Percentiles rank a stretch among this genome's conserved stretches.
phyloP scores from a whole-genome alignment of 2,329 filamentous ascomycete genomes.

The Microthyrium microscopicum region DNA sequence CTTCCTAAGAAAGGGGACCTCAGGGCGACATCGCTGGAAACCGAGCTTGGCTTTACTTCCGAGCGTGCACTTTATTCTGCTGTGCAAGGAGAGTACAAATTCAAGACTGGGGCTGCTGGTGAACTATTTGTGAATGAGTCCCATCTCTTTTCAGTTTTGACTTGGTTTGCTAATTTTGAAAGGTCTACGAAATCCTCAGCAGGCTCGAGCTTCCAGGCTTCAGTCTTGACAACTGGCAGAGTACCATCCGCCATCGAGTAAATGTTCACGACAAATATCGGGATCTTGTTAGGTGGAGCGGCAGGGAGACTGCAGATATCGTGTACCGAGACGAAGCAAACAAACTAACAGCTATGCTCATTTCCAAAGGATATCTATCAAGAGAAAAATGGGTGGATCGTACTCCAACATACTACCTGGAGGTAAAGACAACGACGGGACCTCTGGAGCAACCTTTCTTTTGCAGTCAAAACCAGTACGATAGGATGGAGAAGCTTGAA shows the following conservation, averaged over 20 bases:
- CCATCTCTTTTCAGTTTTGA: conserved; percentile 10
- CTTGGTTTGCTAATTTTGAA: neutral
- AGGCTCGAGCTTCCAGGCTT: conserved; percentile 21
- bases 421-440: conserved; percentile 33
- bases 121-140: conserved; percentile 14
- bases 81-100: neutral
- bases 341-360: conserved; percentile 19
- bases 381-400: conserved; percentile 13
- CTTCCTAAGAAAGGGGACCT: too few species aligned
- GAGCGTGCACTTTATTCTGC: conserved; percentile 5
- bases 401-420: conserved; percentile 28
- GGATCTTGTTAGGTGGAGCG: conserved; percentile 23
- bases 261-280: conserved; percentile 24
- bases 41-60: conserved; percentile 29
- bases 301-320: conserved; percentile 31
- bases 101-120: conserved; percentile 13
- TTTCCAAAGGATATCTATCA: conserved; percentile 19
- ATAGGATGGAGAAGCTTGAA: conserved; percentile 10
- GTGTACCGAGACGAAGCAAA: conserved; percentile 25
- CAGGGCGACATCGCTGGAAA: too few species aligned
- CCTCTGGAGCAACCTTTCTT: conserved; percentile 26
- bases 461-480: conserved; percentile 30
- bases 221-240: conserved; percentile 28
- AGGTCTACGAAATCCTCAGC: conserved; percentile 29
- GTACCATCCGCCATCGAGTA: conserved; percentile 28